Conservation (phyloP, 2,329 filamentous ascomycete species). For the Fusarium sp. region DNA sequence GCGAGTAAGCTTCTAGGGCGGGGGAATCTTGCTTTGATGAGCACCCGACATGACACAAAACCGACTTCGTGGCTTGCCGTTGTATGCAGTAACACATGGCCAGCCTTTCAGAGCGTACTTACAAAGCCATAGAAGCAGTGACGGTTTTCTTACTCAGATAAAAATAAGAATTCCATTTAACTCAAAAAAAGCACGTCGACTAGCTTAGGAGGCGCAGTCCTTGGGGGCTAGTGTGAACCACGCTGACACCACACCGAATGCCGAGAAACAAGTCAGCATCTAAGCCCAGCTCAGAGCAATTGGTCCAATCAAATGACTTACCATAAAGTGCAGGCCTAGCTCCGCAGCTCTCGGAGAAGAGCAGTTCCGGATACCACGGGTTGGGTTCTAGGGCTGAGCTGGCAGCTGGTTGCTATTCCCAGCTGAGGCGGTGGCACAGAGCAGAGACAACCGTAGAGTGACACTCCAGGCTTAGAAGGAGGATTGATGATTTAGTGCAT, state of each 20-base stretch:
- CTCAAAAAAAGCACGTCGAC: background rate
- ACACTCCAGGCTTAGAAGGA: background rate
- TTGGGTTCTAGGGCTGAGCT: slow-evolving; percentile 24
- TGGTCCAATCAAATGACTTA: slow-evolving; percentile 11
- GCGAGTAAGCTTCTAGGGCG: background rate
- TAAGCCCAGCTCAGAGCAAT: slow-evolving; percentile 12
- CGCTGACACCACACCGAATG: slow-evolving; percentile 26
- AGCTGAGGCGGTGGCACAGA: slow-evolving; percentile 24
- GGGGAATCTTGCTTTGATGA: background rate
- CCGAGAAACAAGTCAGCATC: slow-evolving; percentile 34
- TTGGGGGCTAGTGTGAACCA: slow-evolving; percentile 37
- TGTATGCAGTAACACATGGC: slow-evolving; percentile 10
- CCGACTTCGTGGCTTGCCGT: background rate
- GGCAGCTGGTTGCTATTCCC: slow-evolving; percentile 36
- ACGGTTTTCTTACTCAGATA: background rate
- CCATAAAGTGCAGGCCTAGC: background rate
- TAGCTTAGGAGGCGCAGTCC: slow-evolving; percentile 26
- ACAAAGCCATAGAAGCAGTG: background rate
- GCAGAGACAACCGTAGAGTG: slow-evolving; percentile 6
- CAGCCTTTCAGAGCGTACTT: background rate
- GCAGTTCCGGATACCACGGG: slow-evolving; percentile 18
- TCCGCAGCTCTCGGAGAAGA: slow-evolving; percentile 19
- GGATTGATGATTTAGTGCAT: slow-evolving; percentile 1
- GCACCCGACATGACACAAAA: slow-evolving; percentile 2
- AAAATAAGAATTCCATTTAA: slow-evolving; percentile 25